Evolutionary conservation across 2,329 filamentous ascomycete species (phyloP).

Genomic region (Penicillium oxalicum): DNA sequence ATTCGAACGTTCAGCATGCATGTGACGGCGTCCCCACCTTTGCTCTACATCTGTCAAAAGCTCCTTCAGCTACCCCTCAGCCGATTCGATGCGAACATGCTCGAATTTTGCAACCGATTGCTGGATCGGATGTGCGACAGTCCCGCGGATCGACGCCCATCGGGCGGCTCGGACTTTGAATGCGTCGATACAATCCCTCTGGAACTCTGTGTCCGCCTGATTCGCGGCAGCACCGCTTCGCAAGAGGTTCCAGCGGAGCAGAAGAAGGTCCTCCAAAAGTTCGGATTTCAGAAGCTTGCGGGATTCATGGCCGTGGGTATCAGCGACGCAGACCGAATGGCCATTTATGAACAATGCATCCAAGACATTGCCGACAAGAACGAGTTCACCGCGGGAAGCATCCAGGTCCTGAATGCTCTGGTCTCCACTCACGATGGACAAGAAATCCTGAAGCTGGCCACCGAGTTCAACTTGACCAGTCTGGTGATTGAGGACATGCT

Average conservation of each 20-base stretch:
- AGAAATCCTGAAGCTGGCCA: conserved; percentile 54
- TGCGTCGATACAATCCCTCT: conserved; percentile 43
- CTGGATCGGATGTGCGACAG: conserved; percentile 48
- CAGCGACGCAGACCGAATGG: conserved; percentile 50
- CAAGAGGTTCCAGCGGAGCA: conserved; percentile 51
- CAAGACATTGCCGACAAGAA: conserved; percentile 61
- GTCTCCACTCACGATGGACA: conserved; percentile 37
- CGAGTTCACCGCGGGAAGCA: conserved; percentile 62
- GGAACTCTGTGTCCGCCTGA: conserved; percentile 58
- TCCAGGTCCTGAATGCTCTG: conserved; percentile 55
- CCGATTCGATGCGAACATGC: conserved; percentile 56
- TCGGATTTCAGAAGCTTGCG: conserved; percentile 57
- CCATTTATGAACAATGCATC: conserved; percentile 62
- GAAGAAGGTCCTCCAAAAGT: conserved; percentile 57
- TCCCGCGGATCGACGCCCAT: conserved; percentile 26
- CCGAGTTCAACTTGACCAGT: conserved; percentile 56
- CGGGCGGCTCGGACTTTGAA: conserved; percentile 19
- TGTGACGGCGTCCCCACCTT: conserved; percentile 34
- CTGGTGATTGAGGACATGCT: conserved; percentile 62
- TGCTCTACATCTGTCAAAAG: conserved; percentile 67
- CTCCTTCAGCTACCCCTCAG: conserved; percentile 59
- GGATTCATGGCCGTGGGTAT: conserved; percentile 55
- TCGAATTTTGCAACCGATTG: conserved; percentile 56
- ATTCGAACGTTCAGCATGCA: conserved; percentile 44
- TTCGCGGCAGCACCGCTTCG: conserved; percentile 63